Percentiles rank a stretch among this genome's conserved stretches.
phyloP scores from a whole-genome alignment of 306 rosid genomes.

The Dryas alaskensis region DNA sequence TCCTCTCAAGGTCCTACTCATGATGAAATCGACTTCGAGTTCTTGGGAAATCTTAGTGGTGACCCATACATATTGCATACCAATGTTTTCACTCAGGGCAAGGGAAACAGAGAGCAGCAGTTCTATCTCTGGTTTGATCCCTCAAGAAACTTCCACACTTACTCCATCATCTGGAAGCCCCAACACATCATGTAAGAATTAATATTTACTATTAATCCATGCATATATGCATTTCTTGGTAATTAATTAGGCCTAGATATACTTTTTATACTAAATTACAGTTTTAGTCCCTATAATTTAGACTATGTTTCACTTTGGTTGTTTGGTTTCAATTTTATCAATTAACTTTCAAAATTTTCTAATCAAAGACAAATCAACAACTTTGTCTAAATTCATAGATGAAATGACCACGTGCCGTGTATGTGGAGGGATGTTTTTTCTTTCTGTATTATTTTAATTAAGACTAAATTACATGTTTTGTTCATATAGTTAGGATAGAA shows the following conservation, averaged over 20 bases:
- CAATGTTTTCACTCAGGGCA: constrained; percentile 73
- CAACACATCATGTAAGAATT: constrained; percentile 62
- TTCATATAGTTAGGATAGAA: too few relatives aligned
- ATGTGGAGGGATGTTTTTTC: too few relatives aligned
- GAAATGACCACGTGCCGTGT: too few relatives aligned
- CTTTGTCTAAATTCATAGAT: too few relatives aligned
- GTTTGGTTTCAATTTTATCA: too few relatives aligned
- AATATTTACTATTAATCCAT: background rate
- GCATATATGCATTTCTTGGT: background rate
- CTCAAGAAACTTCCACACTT: constrained; percentile 83
- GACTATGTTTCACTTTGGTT: too few relatives aligned
- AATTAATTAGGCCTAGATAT: background rate
- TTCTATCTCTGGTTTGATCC: constrained; percentile 90
- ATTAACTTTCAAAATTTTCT: too few relatives aligned
- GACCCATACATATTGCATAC: constrained; percentile 81
- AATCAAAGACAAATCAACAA: too few relatives aligned
- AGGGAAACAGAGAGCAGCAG: constrained; percentile 79
- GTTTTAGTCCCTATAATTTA: too few relatives aligned
- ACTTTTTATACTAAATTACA: too few relatives aligned
- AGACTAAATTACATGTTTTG: too few relatives aligned
- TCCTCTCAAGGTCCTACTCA: constrained; percentile 75
- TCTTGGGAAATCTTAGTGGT: constrained; percentile 81
- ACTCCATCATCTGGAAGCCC: constrained; percentile 81
- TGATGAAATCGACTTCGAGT: constrained; percentile 90
- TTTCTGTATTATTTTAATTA: too few relatives aligned